phyloP scores from a whole-genome alignment of 2,329 filamentous ascomycete species.

The Penicillium rolfsii region DNA sequence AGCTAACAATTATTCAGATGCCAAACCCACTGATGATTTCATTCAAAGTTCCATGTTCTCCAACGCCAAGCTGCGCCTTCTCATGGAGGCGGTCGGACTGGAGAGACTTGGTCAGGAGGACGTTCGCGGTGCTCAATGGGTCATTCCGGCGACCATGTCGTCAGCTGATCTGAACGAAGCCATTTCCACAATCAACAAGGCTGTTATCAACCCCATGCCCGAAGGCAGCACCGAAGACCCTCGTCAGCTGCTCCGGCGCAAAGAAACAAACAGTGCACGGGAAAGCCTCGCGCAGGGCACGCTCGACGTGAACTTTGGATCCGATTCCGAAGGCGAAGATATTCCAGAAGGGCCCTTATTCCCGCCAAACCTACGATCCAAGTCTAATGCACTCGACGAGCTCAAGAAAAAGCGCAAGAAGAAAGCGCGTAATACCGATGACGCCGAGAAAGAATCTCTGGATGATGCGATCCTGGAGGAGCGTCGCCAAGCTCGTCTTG shows the following conservation, averaged over 20 bases:
- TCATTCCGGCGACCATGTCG: constrained; percentile 68
- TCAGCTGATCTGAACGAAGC: constrained; percentile 69
- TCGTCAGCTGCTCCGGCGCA: constrained; percentile 77
- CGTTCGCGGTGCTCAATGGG: constrained; percentile 75
- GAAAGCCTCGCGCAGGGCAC: constrained; percentile 38
- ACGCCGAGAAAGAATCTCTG: constrained; percentile 57
- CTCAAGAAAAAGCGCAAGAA: constrained; percentile 65
- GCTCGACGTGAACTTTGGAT: constrained; percentile 66
- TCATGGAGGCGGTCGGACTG: constrained; percentile 77
- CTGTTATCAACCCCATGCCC: constrained; percentile 74
- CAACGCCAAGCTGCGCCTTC: constrained; percentile 81
- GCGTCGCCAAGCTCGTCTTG: constrained; percentile 63
- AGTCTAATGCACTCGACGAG: constrained; percentile 57
- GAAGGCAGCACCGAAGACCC: constrained; percentile 77
- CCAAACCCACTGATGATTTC: constrained; percentile 67
- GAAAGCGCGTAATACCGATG: constrained; percentile 48
- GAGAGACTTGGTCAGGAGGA: constrained; percentile 69
- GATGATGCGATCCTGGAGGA: constrained; percentile 64
- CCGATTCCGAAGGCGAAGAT: constrained; percentile 67
- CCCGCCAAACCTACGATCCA: constrained; percentile 56
- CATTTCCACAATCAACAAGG: constrained; percentile 73
- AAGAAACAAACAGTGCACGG: constrained; percentile 51
- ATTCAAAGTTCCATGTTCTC: constrained; percentile 79
- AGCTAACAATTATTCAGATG: constrained; percentile 46
- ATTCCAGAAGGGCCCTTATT: constrained; percentile 67